A percentile compares a stretch with the other conserved stretches of the same genome.
Conservation (phyloP, 768 basidiomycete genomes). For the Naganishia vaughanmartiniae region DNA sequence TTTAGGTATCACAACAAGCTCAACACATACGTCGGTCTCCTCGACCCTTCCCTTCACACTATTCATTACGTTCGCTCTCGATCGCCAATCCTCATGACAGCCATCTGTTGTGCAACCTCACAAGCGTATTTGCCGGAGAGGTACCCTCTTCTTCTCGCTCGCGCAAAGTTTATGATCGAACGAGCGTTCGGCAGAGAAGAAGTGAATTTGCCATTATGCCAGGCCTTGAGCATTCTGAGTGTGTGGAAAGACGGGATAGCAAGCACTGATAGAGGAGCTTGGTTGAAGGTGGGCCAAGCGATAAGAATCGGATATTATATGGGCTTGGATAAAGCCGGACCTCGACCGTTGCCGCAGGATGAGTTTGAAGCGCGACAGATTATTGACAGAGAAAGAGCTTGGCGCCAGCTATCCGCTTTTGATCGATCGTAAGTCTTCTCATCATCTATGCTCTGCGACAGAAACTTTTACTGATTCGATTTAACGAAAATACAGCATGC, state of each 20-base stretch:
- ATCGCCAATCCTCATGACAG: constrained; percentile 35
- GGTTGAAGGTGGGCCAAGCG: constrained; percentile 12
- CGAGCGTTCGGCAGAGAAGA: constrained; percentile 35
- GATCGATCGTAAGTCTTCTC: constrained; percentile 31
- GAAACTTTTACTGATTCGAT: neutral
- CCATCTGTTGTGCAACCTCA: constrained; percentile 33
- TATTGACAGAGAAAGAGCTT: constrained; percentile 36
- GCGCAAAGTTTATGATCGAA: constrained; percentile 33
- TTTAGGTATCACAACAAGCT: constrained; percentile 32
- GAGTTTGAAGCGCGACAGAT: constrained; percentile 35
- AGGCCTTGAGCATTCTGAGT: constrained; percentile 33
- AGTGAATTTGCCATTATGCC: constrained; percentile 33
- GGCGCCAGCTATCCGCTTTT: constrained; percentile 32
- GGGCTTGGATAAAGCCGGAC: constrained; percentile 26
- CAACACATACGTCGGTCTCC: constrained; percentile 35
- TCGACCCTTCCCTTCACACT: constrained; percentile 36
- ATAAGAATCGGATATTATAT: constrained; percentile 30
- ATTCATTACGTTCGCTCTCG: constrained; percentile 21
- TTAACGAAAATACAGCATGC: neutral
- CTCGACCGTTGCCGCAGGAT: constrained; percentile 28
- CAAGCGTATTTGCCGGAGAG: constrained; percentile 27
- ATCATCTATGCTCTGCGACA: neutral
- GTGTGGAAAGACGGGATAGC: constrained; percentile 39
- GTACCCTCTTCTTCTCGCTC: constrained; percentile 28
- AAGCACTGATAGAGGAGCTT: constrained; percentile 19